Base-by-base conservation (phyloP, 257 asterid species). In the Primulina eburnea region DNA sequence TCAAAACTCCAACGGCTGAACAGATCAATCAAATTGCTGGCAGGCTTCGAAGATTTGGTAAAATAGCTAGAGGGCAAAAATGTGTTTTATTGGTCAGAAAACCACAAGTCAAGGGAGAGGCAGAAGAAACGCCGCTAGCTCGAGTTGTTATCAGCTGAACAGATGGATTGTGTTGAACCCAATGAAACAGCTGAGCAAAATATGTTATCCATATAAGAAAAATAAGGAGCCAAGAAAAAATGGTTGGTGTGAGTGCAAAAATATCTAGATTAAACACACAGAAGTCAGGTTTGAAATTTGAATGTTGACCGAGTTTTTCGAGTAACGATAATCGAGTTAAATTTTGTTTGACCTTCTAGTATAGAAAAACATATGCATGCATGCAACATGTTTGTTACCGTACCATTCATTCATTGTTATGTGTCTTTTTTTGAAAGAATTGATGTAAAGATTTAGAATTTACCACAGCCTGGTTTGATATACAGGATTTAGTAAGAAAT, bases 61-160 rank as follows among this genome's bases (percentile, higher is more conserved):
- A 85, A 37, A 89, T 87, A n/a, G n/a, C n/a, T n/a, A 20, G 92
- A 89, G 79, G 97, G 90, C 11, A 92, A 89, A 78, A 89, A 89
- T 66, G 95, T 87, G 6, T 92, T 92, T 58, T 92, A 89, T 73
- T 92, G 95, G 96, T 89, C 89, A 43, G 93, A 89, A 60, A 89
- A 89, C 68, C 97, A 87, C 64, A 92, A 89, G 18, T 93, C 95
- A 0, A 86, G 96, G 70, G 96, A 91, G 61, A 78, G 97, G 17
- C 97, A 87, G 82, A 91, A 84, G 40, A 85, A 82, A 76, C 92
- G 92, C 7, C 95, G 92, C 21, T 89, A 85, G 63, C 76, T 82
- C 18, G 83, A 78, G 67, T 64, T 68, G 6, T 65, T 40, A 14
- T 12, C 53, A 5, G 50, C 81, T 18, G 76, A 82, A 32, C 58